Evolutionary conservation across 257 asterid species (phyloP), one percentile per base, ranked within the genome.

Genomic region (Solanum gracilifrons): DNA sequence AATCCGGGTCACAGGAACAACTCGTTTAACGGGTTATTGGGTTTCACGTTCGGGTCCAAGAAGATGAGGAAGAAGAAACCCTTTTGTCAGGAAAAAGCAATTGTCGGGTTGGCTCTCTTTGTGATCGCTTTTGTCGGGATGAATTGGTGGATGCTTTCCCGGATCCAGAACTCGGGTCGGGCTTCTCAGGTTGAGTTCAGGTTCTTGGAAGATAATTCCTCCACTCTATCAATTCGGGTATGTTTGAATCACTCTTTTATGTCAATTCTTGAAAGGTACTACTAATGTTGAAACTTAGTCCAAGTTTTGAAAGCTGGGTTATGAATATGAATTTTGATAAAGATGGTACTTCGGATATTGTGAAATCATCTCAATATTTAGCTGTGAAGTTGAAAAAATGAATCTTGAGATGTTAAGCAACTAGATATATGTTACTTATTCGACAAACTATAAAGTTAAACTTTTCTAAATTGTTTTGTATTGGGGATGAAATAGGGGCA

Each of bases 111-210:
- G 94, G 90, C 85, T 48, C 43, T 83, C 55, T 32, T 89, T 55
- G 83, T 95, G 86, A 31, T 96, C 55, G 93, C 89, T 10, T 92
- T 96, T 87, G 89, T 97, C 82, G 23, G 87, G 20, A 85, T 92
- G 89, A 93, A 97, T 87, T 92, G 96, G 94, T 97, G 96, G 98
- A 95, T 96, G 95, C 89, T 97, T 88, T 92, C 89, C 33, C 93
- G 98, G 95, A 94, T 96, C 92, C 96, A 92, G 39, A 93, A 92
- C 16, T 84, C 95, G 84, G 93, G 92, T 85, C 91, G 88, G 87
- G 69, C 73, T 13, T 75, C 90, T 74, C 91, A 82, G 85, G 64
- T 94, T 82, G 88, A 92, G 92, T 87, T 96, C 85, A 90, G 90
- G 89, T 85, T 90, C 84, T 89, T 97, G 95, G 90, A 93, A 76